These are phyloP conservation scores for Paramecium tetraurelia DNA, from an alignment of 73 alveolate species.

Conservation along the genomic window DNA sequence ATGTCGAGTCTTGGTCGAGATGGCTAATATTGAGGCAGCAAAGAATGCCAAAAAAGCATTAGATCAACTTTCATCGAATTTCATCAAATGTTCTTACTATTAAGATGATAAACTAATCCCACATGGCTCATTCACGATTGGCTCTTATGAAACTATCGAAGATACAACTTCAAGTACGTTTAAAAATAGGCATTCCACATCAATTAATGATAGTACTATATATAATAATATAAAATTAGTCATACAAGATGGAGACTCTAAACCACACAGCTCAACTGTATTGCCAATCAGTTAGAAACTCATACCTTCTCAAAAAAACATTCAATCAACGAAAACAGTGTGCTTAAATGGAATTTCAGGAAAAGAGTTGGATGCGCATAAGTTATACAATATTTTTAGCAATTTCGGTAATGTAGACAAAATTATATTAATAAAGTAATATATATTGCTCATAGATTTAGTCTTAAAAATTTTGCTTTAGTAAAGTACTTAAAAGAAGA, in stretches of 20 bases:
- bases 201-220: constrained; percentile 16
- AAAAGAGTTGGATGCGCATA: neutral
- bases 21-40: constrained; percentile 12
- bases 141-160: constrained; percentile 39
- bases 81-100: constrained; percentile 13
- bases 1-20: constrained; percentile 20
- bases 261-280: neutral
- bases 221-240: neutral
- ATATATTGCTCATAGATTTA: neutral
- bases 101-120: neutral
- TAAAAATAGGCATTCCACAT: neutral
- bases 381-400: constrained; percentile 31
- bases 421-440: neutral
- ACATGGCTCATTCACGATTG: neutral
- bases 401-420: constrained; percentile 46
- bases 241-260: neutral
- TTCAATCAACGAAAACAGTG: neutral
- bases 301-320: neutral
- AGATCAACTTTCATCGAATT: constrained; percentile 29
- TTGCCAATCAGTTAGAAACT: neutral
- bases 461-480: constrained; percentile 1
- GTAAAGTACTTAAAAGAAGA: constrained; percentile 35
- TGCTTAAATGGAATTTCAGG: constrained; percentile 22
- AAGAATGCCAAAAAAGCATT: constrained; percentile 20
- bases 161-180: constrained; percentile 24